Conservation (phyloP, 208 protist species). For the Angomonas ambiguus region DNA sequence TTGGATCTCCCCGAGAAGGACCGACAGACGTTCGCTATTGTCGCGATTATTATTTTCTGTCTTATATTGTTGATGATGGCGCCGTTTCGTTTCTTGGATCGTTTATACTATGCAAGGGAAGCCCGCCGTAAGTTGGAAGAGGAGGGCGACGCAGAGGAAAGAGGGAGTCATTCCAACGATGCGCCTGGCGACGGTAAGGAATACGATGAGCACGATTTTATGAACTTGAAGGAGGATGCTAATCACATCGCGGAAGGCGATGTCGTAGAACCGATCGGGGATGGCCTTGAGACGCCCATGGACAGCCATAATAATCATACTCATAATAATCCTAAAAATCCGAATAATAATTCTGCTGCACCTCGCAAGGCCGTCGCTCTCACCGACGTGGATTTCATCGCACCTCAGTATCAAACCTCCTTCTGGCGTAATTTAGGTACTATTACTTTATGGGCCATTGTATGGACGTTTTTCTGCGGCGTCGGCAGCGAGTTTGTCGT, state of each 20-base stretch:
- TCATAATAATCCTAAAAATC: conserved; percentile 3
- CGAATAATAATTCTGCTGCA: background rate
- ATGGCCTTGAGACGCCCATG: background rate
- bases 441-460: conserved; percentile 39
- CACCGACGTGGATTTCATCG: conserved; percentile 65
- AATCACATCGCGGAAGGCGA: background rate
- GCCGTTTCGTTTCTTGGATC: background rate
- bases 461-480: conserved; percentile 52
- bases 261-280: background rate
- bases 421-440: conserved; percentile 49
- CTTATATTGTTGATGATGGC: conserved; percentile 23
- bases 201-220: background rate
- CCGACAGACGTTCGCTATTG: conserved; percentile 31
- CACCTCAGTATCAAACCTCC: conserved; percentile 51
- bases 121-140: background rate
- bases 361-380: background rate
- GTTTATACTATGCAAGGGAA: background rate
- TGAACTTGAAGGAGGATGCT: background rate
- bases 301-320: too few relatives aligned
- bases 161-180: background rate
- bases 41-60: conserved; percentile 18
- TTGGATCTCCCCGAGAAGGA: conserved; percentile 6
- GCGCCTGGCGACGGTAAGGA: conserved; percentile 1
- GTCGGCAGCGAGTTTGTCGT: conserved; percentile 51
- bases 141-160: background rate